Evolutionary conservation across 768 basidiomycete species (phyloP).

Genomic region (Lactifluus volemus): DNA sequence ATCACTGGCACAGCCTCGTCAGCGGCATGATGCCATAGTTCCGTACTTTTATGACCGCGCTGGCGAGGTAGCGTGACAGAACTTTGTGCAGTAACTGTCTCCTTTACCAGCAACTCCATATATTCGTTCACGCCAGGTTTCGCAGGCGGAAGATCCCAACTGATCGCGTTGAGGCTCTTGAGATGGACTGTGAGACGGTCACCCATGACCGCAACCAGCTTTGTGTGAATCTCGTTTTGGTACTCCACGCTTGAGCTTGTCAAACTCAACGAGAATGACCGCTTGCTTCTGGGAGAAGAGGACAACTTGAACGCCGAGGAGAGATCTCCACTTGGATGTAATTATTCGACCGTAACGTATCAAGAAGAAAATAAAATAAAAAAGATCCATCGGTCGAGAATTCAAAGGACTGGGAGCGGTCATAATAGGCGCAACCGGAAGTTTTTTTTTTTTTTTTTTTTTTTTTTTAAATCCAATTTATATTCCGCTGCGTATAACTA

Average conservation of each 20-base stretch:
- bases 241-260: conserved; percentile 99
- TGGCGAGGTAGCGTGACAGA: no score
- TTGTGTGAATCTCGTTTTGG: conserved; percentile 97
- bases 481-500: no score
- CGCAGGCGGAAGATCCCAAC: conserved; percentile 63
- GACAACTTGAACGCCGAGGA: no score
- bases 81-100: no score
- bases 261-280: conserved; percentile 95
- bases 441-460: no score
- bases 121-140: conserved; percentile 73
- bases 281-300: conserved; percentile 72
- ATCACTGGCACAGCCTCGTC: background rate
- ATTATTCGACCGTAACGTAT: no score
- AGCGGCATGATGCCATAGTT: background rate
- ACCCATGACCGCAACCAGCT: conserved; percentile 97
- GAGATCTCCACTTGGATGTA: no score
- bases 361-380: no score
- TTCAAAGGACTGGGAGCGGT: no score
- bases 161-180: conserved; percentile 65
- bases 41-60: conserved; percentile 20
- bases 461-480: no score
- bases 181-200: conserved; percentile 85
- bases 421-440: no score
- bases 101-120: conserved; percentile 87
- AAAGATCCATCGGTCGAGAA: no score